These are phyloP conservation scores for Hygrophorus russula DNA, from an alignment of 768 basidiomycete species.

Conservation along the genomic window DNA sequence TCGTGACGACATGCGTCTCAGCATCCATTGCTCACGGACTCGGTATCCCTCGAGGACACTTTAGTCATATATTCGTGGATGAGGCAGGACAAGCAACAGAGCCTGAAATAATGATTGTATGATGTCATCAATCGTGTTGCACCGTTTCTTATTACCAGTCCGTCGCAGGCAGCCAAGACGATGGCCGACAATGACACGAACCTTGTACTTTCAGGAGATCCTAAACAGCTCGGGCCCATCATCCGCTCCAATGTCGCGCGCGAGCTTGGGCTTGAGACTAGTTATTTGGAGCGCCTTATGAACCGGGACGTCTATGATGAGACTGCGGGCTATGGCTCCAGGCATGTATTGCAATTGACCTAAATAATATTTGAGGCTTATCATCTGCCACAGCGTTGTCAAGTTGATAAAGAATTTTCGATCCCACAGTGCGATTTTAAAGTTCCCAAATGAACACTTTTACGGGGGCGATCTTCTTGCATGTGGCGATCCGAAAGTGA, in stretches of 20 bases:
- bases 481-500: conserved; percentile 30
- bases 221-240: conserved; percentile 62
- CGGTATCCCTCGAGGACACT: conserved; percentile 51
- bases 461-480: conserved; percentile 42
- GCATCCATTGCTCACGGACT: conserved; percentile 44
- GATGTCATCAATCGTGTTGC: neutral
- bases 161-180: conserved; percentile 34
- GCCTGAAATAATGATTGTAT: conserved; percentile 44
- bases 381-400: conserved; percentile 34
- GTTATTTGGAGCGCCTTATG: conserved; percentile 56
- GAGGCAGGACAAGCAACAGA: conserved; percentile 69
- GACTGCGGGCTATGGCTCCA: conserved; percentile 18
- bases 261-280: conserved; percentile 43
- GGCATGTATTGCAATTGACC: conserved; percentile 11
- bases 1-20: conserved; percentile 59
- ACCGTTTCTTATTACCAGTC: neutral
- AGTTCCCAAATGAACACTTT: conserved; percentile 51
- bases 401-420: conserved; percentile 58
- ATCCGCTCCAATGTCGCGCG: conserved; percentile 47
- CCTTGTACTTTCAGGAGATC: conserved; percentile 57
- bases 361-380: conserved; percentile 6
- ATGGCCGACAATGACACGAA: conserved; percentile 43
- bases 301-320: conserved; percentile 29
- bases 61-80: conserved; percentile 58
- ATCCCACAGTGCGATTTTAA: conserved; percentile 48